Base-by-base conservation (phyloP, 768 basidiomycete genomes). In the Amanita inopinata region DNA sequence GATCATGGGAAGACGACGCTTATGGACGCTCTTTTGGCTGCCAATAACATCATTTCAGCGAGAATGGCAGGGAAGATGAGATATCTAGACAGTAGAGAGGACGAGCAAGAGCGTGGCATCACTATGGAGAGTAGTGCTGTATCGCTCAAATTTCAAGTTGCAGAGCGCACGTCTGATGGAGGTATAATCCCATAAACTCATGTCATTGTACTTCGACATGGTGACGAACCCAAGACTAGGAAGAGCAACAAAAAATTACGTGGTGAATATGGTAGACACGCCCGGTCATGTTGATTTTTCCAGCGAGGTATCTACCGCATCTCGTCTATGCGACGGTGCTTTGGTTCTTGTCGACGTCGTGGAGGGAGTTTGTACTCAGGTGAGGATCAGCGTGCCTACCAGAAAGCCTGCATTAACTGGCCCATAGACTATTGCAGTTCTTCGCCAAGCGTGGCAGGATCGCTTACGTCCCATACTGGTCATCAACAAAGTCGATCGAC, bases 251-350 rank as follows among this genome's bases (percentile, higher is more conserved):
- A 83, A 70, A 56, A 83, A 80, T 17, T 96, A 86, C 63, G 70
- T 84, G 34, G 76, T 97, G 41, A 97, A 96, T 57, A 83, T 98
- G 73, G 94, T 99, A 49, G 96, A 99, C 61, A 98, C 96, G 0
- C 96, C 96, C 11, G 96, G 96, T 3, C 96, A 99, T 64, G 94
- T 99, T 17, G 96, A 98, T 61, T 99, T 99, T 52, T 93, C 92
- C 0, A 91, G 83, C 43, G 96, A 98, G 58, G 96, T 99, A 0
- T 97, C 92, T 1, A 87, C 90, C 1, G 92, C 94, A 15, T 88
- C 92, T 9, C 70, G 93, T 37, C 57, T 99, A 18, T 96, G 92
- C 52, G 96, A 98, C 61, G 96, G 96, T 10, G 91, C 94, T 1
- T 71, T 99, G 4, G 86, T 99, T 30, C 66, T 99, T 4, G 91